These are phyloP conservation scores for Hyaloscypha variabilis DNA, from an alignment of 495 filamentous ascomycete species.

Conservation along the genomic window DNA sequence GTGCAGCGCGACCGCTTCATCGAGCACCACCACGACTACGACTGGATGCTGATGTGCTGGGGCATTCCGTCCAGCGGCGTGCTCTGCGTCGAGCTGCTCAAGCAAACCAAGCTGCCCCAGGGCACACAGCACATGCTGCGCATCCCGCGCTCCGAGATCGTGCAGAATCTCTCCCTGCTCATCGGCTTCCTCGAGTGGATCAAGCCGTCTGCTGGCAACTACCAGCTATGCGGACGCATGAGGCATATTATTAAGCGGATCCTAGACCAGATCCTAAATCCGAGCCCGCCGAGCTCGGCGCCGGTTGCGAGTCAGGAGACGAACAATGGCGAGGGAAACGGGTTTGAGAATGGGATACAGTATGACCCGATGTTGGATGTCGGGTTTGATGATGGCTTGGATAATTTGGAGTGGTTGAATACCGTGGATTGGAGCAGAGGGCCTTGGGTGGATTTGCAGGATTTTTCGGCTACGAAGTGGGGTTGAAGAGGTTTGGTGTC, in stretches of 20 bases:
- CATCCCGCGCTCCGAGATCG: constrained; percentile 28
- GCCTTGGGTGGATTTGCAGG: constrained; percentile 30
- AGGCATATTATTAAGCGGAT: constrained; percentile 31
- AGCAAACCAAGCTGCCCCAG: constrained; percentile 24
- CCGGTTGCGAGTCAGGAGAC: not conserved
- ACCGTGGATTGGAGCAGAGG: constrained; percentile 31
- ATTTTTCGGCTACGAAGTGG: constrained; percentile 24
- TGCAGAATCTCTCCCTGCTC: constrained; percentile 31
- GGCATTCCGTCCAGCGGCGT: constrained; percentile 31
- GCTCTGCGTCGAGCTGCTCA: constrained; percentile 32
- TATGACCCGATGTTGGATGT: constrained; percentile 14
- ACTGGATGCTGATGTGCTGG: constrained; percentile 33
- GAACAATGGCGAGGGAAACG: not conserved
- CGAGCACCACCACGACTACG: constrained; percentile 29
- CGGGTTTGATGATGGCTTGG: constrained; percentile 16
- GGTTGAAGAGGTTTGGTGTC: constrained; percentile 6
- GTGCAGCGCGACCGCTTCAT: constrained; percentile 30
- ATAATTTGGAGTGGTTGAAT: constrained; percentile 33
- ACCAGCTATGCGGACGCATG: constrained; percentile 29
- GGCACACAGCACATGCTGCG: not conserved
- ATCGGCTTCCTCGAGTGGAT: constrained; percentile 34
- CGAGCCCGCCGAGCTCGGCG: constrained; percentile 15
- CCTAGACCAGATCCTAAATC: constrained; percentile 30
- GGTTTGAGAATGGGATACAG: constrained; percentile 5
- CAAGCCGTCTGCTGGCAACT: constrained; percentile 31